A percentile compares a stretch with the other conserved stretches of the same genome.
phyloP scores from a whole-genome alignment of 2,329 filamentous ascomycete species.

The Botryosphaeria dothidea region DNA sequence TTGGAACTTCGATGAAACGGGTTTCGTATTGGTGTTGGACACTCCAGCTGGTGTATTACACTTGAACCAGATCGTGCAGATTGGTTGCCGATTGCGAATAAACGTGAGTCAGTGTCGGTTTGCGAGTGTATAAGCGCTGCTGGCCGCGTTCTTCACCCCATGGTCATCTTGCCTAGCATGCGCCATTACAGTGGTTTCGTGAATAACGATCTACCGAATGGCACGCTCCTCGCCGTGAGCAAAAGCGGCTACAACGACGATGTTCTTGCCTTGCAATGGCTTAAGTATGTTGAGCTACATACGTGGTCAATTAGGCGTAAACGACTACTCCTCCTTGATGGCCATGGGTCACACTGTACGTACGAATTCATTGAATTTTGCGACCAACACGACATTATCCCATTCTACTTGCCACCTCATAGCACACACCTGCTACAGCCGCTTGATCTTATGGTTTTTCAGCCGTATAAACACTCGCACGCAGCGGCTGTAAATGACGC shows the following conservation, averaged over 20 bases:
- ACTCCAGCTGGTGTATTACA: constrained; percentile 12
- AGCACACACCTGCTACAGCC: no score
- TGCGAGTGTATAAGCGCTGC: constrained; percentile 19
- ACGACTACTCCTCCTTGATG: no score
- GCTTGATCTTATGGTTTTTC: no score
- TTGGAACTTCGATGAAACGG: constrained; percentile 23
- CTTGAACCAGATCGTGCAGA: constrained; percentile 15
- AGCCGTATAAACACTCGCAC: no score
- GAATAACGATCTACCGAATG: constrained; percentile 15
- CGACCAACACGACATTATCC: no score
- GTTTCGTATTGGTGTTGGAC: constrained; percentile 22
- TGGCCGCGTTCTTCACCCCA: constrained; percentile 21
- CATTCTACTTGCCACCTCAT: no score
- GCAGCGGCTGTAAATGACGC: no score
- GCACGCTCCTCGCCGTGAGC: neutral
- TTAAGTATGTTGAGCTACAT: no score
- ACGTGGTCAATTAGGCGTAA: constrained; percentile 4
- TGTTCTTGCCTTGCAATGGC: neutral
- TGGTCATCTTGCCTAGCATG: constrained; percentile 25
- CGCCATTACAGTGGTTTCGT: constrained; percentile 17
- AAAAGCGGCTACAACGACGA: neutral
- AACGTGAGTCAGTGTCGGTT: constrained; percentile 21
- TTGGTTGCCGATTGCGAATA: neutral
- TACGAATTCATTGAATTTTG: no score
- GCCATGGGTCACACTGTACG: no score